These are phyloP conservation scores for Tricholoma sp. DNA, from an alignment of 768 basidiomycete genomes.

Conservation along the genomic window DNA sequence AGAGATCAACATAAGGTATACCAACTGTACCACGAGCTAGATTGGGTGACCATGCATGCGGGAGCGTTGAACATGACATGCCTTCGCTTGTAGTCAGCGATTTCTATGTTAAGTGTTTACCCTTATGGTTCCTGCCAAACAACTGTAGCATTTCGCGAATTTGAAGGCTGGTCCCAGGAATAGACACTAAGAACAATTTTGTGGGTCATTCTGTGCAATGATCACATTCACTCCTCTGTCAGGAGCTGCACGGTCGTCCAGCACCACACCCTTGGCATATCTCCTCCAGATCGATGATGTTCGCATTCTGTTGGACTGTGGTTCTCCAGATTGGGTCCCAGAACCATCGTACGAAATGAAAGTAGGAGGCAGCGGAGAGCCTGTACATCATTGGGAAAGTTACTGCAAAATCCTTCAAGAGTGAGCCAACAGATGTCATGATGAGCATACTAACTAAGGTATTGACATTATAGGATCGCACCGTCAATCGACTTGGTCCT, in stretches of 20 bases:
- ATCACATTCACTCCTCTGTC: constrained; percentile 93
- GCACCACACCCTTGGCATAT: constrained; percentile 69
- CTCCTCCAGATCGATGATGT: constrained; percentile 94
- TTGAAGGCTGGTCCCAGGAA: no score
- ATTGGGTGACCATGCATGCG: no score
- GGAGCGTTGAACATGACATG: no score
- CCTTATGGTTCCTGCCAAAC: neutral
- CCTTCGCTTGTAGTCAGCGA: constrained; percentile 39
- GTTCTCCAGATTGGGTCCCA: constrained; percentile 82
- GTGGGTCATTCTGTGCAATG: constrained; percentile 39
- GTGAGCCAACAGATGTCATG: constrained; percentile 35
- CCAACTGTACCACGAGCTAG: no score
- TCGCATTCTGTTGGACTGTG: constrained; percentile 90
- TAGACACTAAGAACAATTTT: no score
- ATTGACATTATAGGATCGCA: constrained; percentile 47
- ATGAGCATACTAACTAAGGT: neutral
- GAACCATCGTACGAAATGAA: constrained; percentile 39
- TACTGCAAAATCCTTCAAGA: constrained; percentile 67
- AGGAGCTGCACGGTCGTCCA: constrained; percentile 68
- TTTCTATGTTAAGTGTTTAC: neutral
- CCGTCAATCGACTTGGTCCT: constrained; percentile 86
- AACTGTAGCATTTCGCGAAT: neutral
- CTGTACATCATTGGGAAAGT: constrained; percentile 46
- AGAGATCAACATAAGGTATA: no score
- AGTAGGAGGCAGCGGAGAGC: constrained; percentile 24